Evolutionary conservation across 2,329 filamentous ascomycete species (phyloP), one percentile per base, ranked within the genome.

Genomic region (Penicillium digitatum): DNA sequence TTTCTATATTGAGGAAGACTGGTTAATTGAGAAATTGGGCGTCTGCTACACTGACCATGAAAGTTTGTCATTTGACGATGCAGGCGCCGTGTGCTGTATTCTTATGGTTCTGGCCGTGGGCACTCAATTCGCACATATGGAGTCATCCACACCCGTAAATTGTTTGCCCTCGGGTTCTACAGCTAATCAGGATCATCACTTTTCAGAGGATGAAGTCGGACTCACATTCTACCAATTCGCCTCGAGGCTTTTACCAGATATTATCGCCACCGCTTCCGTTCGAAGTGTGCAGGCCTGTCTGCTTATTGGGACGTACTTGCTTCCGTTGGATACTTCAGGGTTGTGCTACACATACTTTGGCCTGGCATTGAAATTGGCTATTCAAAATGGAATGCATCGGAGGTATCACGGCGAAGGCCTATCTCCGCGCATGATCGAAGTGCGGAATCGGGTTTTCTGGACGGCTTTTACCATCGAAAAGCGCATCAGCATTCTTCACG

Each of bases 351-450:
- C 80, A 3, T 84, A 84, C 58, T 73, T 83, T 44, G 81, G 80
- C 7, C 66, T 84, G 12, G 79, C 80, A 2, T 70, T 83, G 39
- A 82, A 82, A 56, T 70, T 84, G 55, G 82, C 81, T 1, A 82
- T 84, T 14, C 81, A 83, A 57, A 84, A 84, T 62, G 82, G 82
- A 10, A 82, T 84, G 81, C 82, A 84, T 59, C 73, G 82, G 46
- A 78, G 74, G 51, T 80, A 78, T 54, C 69, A 75, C 1, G 78
- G 77, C 1, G 75, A 77, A 47, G 77, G 74, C 0, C 71, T 82
- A 11, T 77, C 79, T 29, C 69, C 76, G 11, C 72, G 74, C 29
- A 76, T 80, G 56, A 72, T 79, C 14, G 81, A 83, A 70, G 78
- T 76, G 3, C 73, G 81, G 18, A 82, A 82, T 61, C 74, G 81